These are phyloP conservation scores for Colletotrichum sp. DNA, from an alignment of 2,329 filamentous ascomycete genomes.

Conservation along the genomic window DNA sequence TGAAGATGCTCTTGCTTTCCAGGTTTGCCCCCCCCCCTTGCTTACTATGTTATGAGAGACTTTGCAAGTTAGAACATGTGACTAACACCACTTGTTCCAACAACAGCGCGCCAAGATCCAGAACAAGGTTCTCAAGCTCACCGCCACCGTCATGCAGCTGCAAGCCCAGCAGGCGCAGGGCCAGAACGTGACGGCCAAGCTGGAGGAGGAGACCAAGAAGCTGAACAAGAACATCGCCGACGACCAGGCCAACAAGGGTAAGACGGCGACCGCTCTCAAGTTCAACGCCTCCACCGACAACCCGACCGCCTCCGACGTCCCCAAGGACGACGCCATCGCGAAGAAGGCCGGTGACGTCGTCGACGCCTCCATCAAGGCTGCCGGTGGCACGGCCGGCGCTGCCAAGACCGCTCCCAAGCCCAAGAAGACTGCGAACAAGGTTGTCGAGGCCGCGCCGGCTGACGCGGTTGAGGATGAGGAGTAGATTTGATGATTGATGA, in stretches of 20 bases:
- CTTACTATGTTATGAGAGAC: too few relatives aligned
- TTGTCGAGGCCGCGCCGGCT: slow-evolving; percentile 28
- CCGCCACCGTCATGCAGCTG: slow-evolving; percentile 53
- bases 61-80: not conserved
- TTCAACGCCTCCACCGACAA: slow-evolving; percentile 20
- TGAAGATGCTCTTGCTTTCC: slow-evolving; percentile 49
- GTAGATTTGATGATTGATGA: not conserved
- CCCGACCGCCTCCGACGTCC: slow-evolving; percentile 4
- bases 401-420: not conserved
- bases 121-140: slow-evolving; percentile 65
- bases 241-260: slow-evolving; percentile 51
- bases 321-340: slow-evolving; percentile 5
- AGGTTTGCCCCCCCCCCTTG: slow-evolving; percentile 30
- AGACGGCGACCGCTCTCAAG: slow-evolving; percentile 38
- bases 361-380: not conserved
- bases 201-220: slow-evolving; percentile 54
- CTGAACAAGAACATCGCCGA: slow-evolving; percentile 55
- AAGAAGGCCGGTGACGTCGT: slow-evolving; percentile 4
- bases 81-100: not conserved
- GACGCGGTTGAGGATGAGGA: slow-evolving; percentile 33
- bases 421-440: not conserved
- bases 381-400: not conserved
- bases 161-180: slow-evolving; percentile 56
- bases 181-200: slow-evolving; percentile 44
- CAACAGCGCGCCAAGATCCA: slow-evolving; percentile 57